Percentiles rank a stretch among this genome's conserved stretches.
Conservation (phyloP, 192 early-diverging fungal species). For the Backusella circina region DNA sequence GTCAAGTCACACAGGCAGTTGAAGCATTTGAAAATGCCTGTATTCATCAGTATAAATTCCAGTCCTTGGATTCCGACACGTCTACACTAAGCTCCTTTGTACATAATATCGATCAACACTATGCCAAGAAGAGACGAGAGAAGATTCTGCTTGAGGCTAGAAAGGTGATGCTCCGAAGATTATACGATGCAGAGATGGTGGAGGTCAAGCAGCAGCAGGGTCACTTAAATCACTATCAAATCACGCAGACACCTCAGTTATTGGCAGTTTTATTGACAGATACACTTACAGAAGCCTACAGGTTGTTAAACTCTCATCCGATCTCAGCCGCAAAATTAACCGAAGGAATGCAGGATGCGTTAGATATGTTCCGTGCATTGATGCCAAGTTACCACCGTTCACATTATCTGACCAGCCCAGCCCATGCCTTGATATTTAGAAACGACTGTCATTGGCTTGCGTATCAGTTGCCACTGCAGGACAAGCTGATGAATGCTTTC, state of each 20-base stretch:
- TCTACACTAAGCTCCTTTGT: slow-evolving; percentile 38
- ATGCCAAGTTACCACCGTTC: slow-evolving; percentile 60
- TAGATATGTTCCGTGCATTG: slow-evolving; percentile 60
- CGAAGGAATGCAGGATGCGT: slow-evolving; percentile 39
- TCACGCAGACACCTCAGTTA: slow-evolving; percentile 33
- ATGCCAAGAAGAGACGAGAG: slow-evolving; percentile 42
- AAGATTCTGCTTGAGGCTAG: slow-evolving; percentile 41
- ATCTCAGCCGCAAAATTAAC: slow-evolving; percentile 33
- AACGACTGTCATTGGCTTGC: slow-evolving; percentile 71
- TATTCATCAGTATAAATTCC: neutral
- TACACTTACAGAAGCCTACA: slow-evolving; percentile 14
- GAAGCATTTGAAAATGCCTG: slow-evolving; percentile 6
- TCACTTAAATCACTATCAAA: slow-evolving; percentile 11
- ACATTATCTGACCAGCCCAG: slow-evolving; percentile 48
- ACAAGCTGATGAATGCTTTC: slow-evolving; percentile 12
- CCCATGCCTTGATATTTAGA: slow-evolving; percentile 57
- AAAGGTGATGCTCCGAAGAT: slow-evolving; percentile 41
- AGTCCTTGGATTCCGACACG: slow-evolving; percentile 27
- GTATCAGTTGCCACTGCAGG: slow-evolving; percentile 36
- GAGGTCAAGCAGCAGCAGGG: slow-evolving; percentile 23
- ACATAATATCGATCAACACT: slow-evolving; percentile 44
- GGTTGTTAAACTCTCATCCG: slow-evolving; percentile 16
- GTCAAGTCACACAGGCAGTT: slow-evolving; percentile 1
- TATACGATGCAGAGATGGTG: slow-evolving; percentile 37
- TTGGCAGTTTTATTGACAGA: slow-evolving; percentile 11